Percentiles rank a stretch among this genome's conserved stretches.
These are phyloP conservation scores for Clonostachys chloroleuca DNA, from an alignment of 2,329 filamentous ascomycete species.

Conservation along the genomic window DNA sequence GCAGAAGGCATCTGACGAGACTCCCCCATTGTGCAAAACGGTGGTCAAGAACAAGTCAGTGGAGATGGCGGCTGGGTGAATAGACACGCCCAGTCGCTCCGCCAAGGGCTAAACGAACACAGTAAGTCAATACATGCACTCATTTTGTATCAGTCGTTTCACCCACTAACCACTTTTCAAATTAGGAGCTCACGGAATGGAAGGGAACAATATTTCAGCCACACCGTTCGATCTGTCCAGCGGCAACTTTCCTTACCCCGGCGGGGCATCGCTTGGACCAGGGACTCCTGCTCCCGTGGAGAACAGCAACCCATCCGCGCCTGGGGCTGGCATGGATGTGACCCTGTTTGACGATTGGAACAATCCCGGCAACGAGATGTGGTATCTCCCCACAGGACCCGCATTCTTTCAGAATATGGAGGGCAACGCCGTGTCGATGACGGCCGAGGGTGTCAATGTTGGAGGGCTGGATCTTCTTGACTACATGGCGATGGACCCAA, in stretches of 20 bases:
- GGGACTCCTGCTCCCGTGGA: constrained; percentile 42
- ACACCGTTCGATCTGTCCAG: constrained; percentile 56
- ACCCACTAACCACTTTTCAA: neutral
- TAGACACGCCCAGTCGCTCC: constrained; percentile 29
- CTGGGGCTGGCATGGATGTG: constrained; percentile 21
- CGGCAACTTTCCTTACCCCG: constrained; percentile 50
- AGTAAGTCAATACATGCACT: constrained; percentile 1
- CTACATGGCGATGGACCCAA: constrained; percentile 59
- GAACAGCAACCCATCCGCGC: constrained; percentile 5
- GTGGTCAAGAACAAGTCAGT: constrained; percentile 25
- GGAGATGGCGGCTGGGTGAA: constrained; percentile 24
- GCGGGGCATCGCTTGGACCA: constrained; percentile 42
- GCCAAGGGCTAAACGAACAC: constrained; percentile 31
- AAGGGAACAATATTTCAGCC: constrained; percentile 50
- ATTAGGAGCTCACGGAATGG: too few relatives aligned
- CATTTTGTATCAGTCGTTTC: constrained; percentile 15
- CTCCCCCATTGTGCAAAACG: too few relatives aligned
- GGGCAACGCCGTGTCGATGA: constrained; percentile 59
- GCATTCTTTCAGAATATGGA: constrained; percentile 63
- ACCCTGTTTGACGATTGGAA: constrained; percentile 52
- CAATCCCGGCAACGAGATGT: constrained; percentile 55
- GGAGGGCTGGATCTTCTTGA: constrained; percentile 63
- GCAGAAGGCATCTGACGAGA: constrained; percentile 29
- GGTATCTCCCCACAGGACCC: constrained; percentile 60
- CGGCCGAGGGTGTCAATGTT: constrained; percentile 62